These are phyloP conservation scores for Xylaria curta DNA, from an alignment of 495 filamentous ascomycete genomes.

Conservation along the genomic window DNA sequence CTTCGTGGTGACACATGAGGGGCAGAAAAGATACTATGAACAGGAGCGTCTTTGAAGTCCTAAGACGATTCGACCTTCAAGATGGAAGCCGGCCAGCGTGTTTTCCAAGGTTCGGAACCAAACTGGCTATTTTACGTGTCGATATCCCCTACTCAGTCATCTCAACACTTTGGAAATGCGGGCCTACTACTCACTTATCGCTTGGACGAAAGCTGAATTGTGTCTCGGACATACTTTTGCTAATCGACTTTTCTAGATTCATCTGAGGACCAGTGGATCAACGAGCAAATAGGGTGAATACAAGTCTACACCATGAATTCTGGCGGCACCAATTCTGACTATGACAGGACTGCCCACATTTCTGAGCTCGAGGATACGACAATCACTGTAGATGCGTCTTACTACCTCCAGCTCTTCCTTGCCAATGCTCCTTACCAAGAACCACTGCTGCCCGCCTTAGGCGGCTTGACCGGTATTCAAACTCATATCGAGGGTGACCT, in stretches of 20 bases:
- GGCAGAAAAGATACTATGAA: neutral
- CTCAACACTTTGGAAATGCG: neutral
- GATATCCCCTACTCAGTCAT: neutral
- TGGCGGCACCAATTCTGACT: conserved; percentile 13
- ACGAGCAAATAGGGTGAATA: conserved; percentile 50
- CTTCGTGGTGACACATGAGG: neutral
- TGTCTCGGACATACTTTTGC: neutral
- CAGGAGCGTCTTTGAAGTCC: neutral
- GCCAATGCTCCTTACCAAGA: conserved; percentile 72
- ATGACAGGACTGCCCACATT: conserved; percentile 43
- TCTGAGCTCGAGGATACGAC: conserved; percentile 68
- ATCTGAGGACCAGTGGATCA: conserved; percentile 54
- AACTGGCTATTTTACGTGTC: neutral
- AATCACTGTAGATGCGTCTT: conserved; percentile 86
- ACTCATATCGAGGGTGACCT: conserved; percentile 76
- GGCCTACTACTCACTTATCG: neutral
- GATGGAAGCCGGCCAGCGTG: neutral
- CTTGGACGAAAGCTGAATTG: conserved; percentile 11
- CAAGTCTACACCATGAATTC: neutral
- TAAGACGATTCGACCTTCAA: neutral
- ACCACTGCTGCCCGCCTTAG: conserved; percentile 86
- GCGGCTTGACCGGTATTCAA: conserved; percentile 82
- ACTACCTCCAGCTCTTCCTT: conserved; percentile 82
- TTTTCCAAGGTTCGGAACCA: neutral
- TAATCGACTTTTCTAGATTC: conserved; percentile 39